Evolutionary conservation across 2,329 filamentous ascomycete genomes (phyloP), one percentile per base, ranked within the genome.

Genomic region (Venturia pyrina): DNA sequence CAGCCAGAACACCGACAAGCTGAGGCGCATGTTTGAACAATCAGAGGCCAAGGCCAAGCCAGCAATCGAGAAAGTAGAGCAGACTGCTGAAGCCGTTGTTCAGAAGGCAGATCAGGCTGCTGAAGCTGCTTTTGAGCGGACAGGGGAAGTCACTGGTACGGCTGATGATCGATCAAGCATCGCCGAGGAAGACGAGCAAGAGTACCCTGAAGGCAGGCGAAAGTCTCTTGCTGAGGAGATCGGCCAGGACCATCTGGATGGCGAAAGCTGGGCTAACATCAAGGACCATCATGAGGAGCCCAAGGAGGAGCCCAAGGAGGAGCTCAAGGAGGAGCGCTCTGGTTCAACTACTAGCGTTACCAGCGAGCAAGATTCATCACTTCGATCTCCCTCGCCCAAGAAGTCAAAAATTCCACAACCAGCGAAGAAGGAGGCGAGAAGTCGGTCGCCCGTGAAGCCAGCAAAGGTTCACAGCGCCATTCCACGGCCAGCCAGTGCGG

Each of bases 171-270:
- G 17, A 37, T 37, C 53, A 37, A 62, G 60, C 37, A 43, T 43
- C 15, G 60, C 24, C n/a, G 43, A 43, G 37, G 37, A 46, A 43
- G 60, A 62, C 24, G 60, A 46, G 21, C 40, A 41, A 46, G 37
- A 15, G 1, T 44, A 43, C n/a, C 53, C 53, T 10, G 53, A 37
- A n/a, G 53, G 53, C 53, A 37, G 53, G 37, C 28, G 53, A 6
- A 62, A 62, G 43, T 62, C 60, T 8, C 60, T 62, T 62, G 37
- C 60, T 46, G 60, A 62, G 43, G 60, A 62, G 37, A 19, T 62
- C 28, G 37, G 40, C 10, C 37, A 44, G 11, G 28, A 62, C 13
- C 21, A 43, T 43, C 60, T 43, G 13, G 60, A 62, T 24, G 53
- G 28, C 15, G 53, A 59, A 21, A 59, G 53, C 53, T 59, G 53